Evolutionary conservation across 805 yeast species (phyloP).

Genomic region (Saccharomycopsis javanensis): DNA sequence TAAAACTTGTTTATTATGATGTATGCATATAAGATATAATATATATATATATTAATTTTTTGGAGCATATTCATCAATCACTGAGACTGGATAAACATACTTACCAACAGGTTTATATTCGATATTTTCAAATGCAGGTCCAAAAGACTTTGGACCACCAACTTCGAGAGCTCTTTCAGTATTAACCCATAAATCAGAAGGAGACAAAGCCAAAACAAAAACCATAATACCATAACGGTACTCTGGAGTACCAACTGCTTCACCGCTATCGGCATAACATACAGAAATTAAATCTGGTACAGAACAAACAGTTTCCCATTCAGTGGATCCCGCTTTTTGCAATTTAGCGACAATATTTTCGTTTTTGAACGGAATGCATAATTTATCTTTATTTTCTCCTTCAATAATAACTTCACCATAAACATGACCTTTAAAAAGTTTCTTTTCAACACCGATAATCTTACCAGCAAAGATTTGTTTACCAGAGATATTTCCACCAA

Average conservation of each 20-base stretch:
- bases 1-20: too few relatives aligned
- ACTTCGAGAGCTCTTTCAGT: slow-evolving; percentile 29
- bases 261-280: slow-evolving; percentile 34
- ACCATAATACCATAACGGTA: slow-evolving; percentile 37
- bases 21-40: too few relatives aligned
- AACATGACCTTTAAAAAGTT: slow-evolving; percentile 33
- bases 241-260: slow-evolving; percentile 40
- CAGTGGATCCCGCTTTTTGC: slow-evolving; percentile 18
- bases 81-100: slow-evolving; percentile 30
- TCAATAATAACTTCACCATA: slow-evolving; percentile 37
- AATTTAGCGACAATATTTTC: slow-evolving; percentile 33
- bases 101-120: slow-evolving; percentile 31
- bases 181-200: slow-evolving; percentile 30
- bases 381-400: slow-evolving; percentile 13
- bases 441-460: slow-evolving; percentile 34
- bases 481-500: slow-evolving; percentile 28
- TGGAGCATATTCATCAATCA: slow-evolving; percentile 30
- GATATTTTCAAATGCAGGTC: slow-evolving; percentile 29
- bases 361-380: slow-evolving; percentile 39
- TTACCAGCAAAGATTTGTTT: slow-evolving; percentile 32
- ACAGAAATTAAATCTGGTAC: slow-evolving; percentile 41
- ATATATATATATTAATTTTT: background rate
- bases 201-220: slow-evolving; percentile 34
- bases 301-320: slow-evolving; percentile 28
- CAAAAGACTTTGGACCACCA: slow-evolving; percentile 36